These are phyloP conservation scores for Exidia glandulosa DNA, from an alignment of 768 basidiomycete genomes.

Conservation along the genomic window DNA sequence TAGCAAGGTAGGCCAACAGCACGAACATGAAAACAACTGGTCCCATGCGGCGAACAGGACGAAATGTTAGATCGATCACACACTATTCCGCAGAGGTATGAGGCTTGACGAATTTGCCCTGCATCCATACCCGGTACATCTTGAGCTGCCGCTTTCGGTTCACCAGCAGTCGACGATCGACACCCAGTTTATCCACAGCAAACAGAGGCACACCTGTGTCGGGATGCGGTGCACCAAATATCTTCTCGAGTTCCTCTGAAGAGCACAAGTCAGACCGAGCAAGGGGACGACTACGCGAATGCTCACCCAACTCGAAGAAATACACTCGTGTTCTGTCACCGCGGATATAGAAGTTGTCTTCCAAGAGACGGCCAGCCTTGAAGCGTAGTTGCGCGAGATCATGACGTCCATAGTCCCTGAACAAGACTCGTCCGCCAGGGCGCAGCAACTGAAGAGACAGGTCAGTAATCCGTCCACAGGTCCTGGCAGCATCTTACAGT, in stretches of 20 bases:
- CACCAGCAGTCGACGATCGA: slow-evolving; percentile 81
- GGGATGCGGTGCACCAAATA: slow-evolving; percentile 26
- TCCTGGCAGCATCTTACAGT: slow-evolving; percentile 36
- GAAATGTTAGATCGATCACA: no score
- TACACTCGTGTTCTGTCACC: slow-evolving; percentile 97
- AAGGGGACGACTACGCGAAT: neutral
- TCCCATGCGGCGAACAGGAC: no score
- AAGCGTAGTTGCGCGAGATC: slow-evolving; percentile 93
- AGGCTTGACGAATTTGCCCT: slow-evolving; percentile 67
- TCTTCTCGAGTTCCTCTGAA: slow-evolving; percentile 63
- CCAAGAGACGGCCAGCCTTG: slow-evolving; percentile 75
- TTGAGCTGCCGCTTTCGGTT: slow-evolving; percentile 91
- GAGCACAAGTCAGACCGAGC: slow-evolving; percentile 8
- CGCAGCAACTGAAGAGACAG: slow-evolving; percentile 64
- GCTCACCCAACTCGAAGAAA: slow-evolving; percentile 79
- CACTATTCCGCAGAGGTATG: neutral
- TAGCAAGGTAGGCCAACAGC: no score
- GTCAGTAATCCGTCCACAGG: no score
- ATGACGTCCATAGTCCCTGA: slow-evolving; percentile 92
- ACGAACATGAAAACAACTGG: no score
- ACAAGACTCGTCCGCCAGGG: slow-evolving; percentile 71
- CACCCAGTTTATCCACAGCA: slow-evolving; percentile 70
- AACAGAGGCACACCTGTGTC: slow-evolving; percentile 46
- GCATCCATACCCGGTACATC: slow-evolving; percentile 97
- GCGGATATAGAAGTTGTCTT: slow-evolving; percentile 91